Base-by-base conservation (phyloP, 257 asterid genomes). In the Solanum bukasovii region DNA sequence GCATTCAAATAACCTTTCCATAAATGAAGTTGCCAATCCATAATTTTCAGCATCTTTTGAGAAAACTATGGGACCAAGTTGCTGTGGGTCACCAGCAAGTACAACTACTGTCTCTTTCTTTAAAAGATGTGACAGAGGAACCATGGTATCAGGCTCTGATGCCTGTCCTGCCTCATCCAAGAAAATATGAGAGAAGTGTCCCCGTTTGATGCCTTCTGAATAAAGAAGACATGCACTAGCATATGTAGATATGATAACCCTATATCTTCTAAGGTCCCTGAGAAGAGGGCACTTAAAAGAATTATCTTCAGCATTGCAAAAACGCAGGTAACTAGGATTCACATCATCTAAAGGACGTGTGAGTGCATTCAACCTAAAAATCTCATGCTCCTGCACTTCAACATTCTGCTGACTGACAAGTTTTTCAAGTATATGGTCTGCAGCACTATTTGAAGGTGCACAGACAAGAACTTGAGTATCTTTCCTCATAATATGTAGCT, bases 101-200 rank as follows among this genome's bases (percentile, higher is more conserved):
- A 95, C 94, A 77, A 93, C 93, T 9, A 93, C 93, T 3, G 97
- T 91, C 35, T 74, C 68, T 52, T 68, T 84, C 33, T 89, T 67
- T 82, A 92, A 89, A 81, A 94, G 94, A 83, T 97, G 94, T 67
- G 99, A 90, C 12, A 97, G 81, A 35, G 99, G 98, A 86, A 97
- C 93, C 99, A 97, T 92, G 67, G 98, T 91, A 72, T 97, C 99
- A 10, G 99, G 99, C 94, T 97, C 99, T 6, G 98, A 95, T 90
- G 99, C 98, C 88, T 97, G 99, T 52, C 98, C 99, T 8, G 99
- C 99, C 92, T 97, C 99, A 75, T 97, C 99, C 92, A 97, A 92
- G 95, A 97, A 94, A 87, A 97, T 88, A 85, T 94, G 93, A 5
- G 98, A 92, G 89, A 97, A 97, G 89, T 97, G 98, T 31, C 98